phyloP scores from a whole-genome alignment of 1,284 basidiomycete species.

The Kwoniella shivajii region DNA sequence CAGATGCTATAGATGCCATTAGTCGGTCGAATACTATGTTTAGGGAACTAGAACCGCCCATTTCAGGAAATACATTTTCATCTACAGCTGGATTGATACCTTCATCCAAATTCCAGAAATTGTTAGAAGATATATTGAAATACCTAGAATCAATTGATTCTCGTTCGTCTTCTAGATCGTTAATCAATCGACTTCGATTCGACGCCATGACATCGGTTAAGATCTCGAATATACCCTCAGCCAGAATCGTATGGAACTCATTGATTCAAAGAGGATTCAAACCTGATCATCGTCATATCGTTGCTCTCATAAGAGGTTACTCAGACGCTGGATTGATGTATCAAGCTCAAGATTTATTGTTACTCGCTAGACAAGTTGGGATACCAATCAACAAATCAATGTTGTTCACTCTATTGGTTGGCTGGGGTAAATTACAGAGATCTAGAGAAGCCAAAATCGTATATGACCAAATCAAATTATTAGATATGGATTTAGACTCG shows the following conservation, averaged over 20 bases:
- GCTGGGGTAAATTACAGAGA: slow-evolving; percentile 14
- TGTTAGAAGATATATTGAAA: slow-evolving; percentile 15
- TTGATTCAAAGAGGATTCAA: slow-evolving; percentile 40
- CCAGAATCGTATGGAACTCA: slow-evolving; percentile 36
- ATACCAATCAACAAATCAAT: slow-evolving; percentile 24
- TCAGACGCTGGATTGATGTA: slow-evolving; percentile 36
- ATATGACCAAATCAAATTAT: slow-evolving; percentile 14
- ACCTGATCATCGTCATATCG: slow-evolving; percentile 35
- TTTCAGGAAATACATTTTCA: slow-evolving; percentile 2
- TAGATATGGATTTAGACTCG: neutral
- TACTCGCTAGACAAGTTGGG: slow-evolving; percentile 26
- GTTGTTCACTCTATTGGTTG: slow-evolving; percentile 30
- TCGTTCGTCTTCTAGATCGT: slow-evolving; percentile 14
- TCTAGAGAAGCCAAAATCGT: neutral
- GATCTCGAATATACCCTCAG: slow-evolving; percentile 21
- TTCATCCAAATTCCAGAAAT: slow-evolving; percentile 5
- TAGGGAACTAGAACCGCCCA: neutral
- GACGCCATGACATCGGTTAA: slow-evolving; percentile 29
- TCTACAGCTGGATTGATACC: slow-evolving; percentile 16
- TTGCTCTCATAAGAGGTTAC: slow-evolving; percentile 43
- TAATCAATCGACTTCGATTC: slow-evolving; percentile 37
- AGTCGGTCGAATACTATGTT: neutral
- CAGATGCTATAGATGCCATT: slow-evolving; percentile 17
- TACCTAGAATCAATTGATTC: slow-evolving; percentile 15
- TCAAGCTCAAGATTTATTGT: slow-evolving; percentile 36